Percentiles rank a stretch among this genome's conserved stretches.
phyloP scores from a whole-genome alignment of 2,329 filamentous ascomycete genomes.

The Colletotrichum liriopes region DNA sequence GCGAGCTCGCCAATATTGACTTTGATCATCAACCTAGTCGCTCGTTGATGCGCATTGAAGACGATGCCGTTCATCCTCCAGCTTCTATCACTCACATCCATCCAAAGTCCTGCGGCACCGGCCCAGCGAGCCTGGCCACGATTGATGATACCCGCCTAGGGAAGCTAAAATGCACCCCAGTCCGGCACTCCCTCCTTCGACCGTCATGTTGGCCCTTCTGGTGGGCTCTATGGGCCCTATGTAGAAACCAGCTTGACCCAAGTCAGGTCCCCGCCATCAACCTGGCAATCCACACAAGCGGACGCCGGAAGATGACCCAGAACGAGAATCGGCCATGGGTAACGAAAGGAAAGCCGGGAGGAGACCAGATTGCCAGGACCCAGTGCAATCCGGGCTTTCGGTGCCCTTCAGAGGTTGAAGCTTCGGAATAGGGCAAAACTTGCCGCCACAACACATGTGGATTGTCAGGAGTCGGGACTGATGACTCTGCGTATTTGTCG shows the following conservation, averaged over 20 bases:
- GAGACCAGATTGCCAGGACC: slow-evolving; percentile 8
- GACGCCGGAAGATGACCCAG: slow-evolving; percentile 13
- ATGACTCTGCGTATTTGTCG: neutral
- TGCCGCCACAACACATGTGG: neutral
- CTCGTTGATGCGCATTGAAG: neutral
- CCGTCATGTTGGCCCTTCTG: slow-evolving; percentile 4
- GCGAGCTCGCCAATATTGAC: neutral
- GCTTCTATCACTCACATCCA: neutral
- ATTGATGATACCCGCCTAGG: slow-evolving; percentile 2
- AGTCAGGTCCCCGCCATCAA: neutral
- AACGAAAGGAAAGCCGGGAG: slow-evolving; percentile 17
- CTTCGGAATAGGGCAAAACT: neutral
- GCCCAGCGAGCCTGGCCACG: neutral
- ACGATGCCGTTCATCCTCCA: slow-evolving; percentile 2
- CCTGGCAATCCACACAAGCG: slow-evolving; percentile 8
- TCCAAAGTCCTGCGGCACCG: neutral
- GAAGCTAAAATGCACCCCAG: slow-evolving; percentile 26
- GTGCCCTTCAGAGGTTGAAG: slow-evolving; percentile 6
- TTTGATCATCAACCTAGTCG: neutral
- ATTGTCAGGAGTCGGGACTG: neutral
- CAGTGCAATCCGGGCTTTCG: slow-evolving; percentile 21
- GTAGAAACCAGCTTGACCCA: slow-evolving; percentile 7
- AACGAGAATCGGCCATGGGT: neutral
- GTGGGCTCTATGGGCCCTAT: slow-evolving; percentile 11
- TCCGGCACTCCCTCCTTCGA: slow-evolving; percentile 21